These are phyloP conservation scores for Trichoderma atrobrunneum DNA, from an alignment of 2,329 filamentous ascomycete genomes.

Conservation along the genomic window DNA sequence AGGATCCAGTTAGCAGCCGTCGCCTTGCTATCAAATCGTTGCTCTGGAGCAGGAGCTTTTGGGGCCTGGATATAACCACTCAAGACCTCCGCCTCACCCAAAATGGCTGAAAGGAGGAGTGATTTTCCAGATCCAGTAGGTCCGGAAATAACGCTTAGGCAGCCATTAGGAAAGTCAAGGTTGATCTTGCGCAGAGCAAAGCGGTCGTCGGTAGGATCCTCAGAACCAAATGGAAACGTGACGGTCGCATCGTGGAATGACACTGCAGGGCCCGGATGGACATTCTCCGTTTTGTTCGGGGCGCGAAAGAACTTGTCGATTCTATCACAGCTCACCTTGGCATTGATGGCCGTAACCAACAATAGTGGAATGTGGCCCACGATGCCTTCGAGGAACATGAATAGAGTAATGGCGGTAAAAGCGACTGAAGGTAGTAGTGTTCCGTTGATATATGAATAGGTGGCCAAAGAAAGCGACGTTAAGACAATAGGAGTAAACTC, in stretches of 20 bases:
- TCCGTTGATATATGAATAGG: constrained; percentile 13
- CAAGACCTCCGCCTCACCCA: constrained; percentile 14
- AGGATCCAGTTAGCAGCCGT: constrained; percentile 4
- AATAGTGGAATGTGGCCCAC: constrained; percentile 2
- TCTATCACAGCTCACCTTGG: constrained; percentile 8
- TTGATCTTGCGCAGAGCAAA: constrained; percentile 12
- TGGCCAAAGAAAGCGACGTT: constrained; percentile 8
- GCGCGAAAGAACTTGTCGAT: constrained; percentile 14
- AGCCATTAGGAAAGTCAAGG: constrained; percentile 10
- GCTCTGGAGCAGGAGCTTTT: background rate
- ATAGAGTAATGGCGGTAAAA: constrained; percentile 19
- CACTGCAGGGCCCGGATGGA: background rate
- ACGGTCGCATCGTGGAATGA: background rate
- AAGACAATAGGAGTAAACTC: constrained; percentile 6
- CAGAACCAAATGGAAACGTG: background rate
- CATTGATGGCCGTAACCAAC: constrained; percentile 8
- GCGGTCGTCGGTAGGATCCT: background rate
- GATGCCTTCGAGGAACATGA: constrained; percentile 10
- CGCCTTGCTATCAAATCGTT: background rate
- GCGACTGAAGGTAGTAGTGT: constrained; percentile 13
- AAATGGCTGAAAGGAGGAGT: constrained; percentile 10
- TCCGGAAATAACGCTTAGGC: constrained; percentile 18
- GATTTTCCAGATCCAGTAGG: constrained; percentile 20
- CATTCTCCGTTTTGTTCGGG: background rate
- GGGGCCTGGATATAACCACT: constrained; percentile 15